A percentile compares a stretch with the other conserved stretches of the same genome.
phyloP scores from a whole-genome alignment of 1,284 basidiomycete species.

The Leccinum huronense region DNA sequence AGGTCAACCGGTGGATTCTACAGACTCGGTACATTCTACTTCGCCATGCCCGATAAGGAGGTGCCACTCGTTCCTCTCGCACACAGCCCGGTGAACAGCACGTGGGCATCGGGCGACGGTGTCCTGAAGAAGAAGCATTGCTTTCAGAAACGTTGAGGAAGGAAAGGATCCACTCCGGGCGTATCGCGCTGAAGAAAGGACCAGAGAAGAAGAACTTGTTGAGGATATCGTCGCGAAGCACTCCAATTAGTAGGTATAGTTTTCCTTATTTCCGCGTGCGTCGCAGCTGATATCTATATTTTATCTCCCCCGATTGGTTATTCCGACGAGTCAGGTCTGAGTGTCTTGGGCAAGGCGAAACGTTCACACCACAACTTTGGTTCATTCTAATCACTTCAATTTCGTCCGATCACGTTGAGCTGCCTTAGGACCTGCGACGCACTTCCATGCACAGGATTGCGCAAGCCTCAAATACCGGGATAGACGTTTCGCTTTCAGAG shows the following conservation, averaged over 20 bases:
- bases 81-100: conserved; percentile 33
- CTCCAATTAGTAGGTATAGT: conserved; percentile 30
- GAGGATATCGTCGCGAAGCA: conserved; percentile 43
- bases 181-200: conserved; percentile 16
- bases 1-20: conserved; percentile 48
- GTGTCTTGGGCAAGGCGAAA: background rate
- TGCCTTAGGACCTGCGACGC: background rate
- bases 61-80: conserved; percentile 31
- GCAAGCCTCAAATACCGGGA: background rate
- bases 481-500: background rate
- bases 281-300: background rate
- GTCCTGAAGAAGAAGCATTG: background rate
- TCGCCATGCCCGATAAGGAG: conserved; percentile 36
- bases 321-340: background rate
- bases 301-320: background rate
- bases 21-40: conserved; percentile 46
- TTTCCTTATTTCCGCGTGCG: background rate
- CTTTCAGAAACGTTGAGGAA: background rate
- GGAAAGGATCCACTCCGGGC: conserved; percentile 3
- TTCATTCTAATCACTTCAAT: background rate
- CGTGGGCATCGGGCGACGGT: background rate
- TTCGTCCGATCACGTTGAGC: background rate
- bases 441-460: background rate
- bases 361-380: background rate
- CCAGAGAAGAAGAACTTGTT: conserved; percentile 39